Evolutionary conservation across 2,329 filamentous ascomycete species (phyloP).

Genomic region (Pseudocercospora musae): DNA sequence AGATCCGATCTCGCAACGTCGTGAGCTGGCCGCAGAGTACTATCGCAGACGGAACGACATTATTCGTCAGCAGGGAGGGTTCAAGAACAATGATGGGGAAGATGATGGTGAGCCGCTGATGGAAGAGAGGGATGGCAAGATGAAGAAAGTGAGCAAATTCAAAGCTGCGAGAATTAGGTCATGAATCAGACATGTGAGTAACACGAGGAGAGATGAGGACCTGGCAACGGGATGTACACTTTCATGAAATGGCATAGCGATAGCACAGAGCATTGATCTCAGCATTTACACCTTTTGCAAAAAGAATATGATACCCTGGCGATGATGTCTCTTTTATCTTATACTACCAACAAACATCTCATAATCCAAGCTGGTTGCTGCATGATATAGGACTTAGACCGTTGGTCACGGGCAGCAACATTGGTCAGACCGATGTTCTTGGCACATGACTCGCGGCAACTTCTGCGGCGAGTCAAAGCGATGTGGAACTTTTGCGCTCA

Average conservation of each 20-base stretch:
- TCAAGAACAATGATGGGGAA: constrained; percentile 58
- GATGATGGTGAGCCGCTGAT: constrained; percentile 64
- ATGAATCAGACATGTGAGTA: neutral
- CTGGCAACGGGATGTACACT: neutral
- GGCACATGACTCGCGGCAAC: neutral
- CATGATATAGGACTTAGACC: neutral
- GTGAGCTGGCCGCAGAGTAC: constrained; percentile 79
- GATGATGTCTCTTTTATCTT: neutral
- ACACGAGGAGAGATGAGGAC: neutral
- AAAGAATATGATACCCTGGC: neutral
- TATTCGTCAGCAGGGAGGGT: constrained; percentile 79
- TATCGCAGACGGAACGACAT: constrained; percentile 77
- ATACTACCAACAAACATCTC: neutral
- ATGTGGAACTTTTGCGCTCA: neutral
- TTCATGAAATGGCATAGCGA: neutral
- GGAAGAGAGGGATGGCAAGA: constrained; percentile 36
- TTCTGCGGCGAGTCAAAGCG: neutral
- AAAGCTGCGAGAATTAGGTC: constrained; percentile 36
- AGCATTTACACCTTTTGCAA: neutral
- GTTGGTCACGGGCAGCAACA: neutral
- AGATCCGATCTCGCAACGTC: constrained; percentile 66
- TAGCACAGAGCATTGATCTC: neutral
- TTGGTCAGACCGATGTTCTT: neutral
- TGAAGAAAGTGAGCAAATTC: constrained; percentile 40
- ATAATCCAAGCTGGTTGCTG: neutral